Conservation (phyloP, 2,329 filamentous ascomycete species). For the Sarocladium strictum region DNA sequence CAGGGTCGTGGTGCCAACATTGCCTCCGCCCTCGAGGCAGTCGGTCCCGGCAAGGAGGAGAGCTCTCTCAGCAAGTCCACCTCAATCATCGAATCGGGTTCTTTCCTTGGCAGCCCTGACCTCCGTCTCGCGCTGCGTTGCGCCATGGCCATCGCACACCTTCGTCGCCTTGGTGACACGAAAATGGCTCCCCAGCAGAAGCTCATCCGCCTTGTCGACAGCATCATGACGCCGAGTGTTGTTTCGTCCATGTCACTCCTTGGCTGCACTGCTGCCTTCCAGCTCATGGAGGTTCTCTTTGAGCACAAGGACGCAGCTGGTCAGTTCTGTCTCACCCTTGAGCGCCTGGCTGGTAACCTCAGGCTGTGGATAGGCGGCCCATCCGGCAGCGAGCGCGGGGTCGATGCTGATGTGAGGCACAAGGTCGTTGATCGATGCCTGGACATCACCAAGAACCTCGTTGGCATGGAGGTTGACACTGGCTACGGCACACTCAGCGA, state of each 20-base stretch:
- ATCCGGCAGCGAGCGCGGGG: constrained; percentile 43
- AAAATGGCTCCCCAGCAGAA: constrained; percentile 31
- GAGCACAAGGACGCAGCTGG: constrained; percentile 40
- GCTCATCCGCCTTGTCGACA: constrained; percentile 39
- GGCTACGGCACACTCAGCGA: constrained; percentile 56
- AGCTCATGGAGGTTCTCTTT: constrained; percentile 49
- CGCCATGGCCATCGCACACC: constrained; percentile 54
- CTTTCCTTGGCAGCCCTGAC: constrained; percentile 41
- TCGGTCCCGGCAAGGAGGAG: constrained; percentile 27
- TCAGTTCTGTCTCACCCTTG: constrained; percentile 42
- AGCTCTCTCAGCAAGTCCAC: constrained; percentile 20
- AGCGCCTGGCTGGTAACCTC: constrained; percentile 50
- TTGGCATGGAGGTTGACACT: constrained; percentile 55
- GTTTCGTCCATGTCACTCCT: constrained; percentile 46
- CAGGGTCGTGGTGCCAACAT: constrained; percentile 51
- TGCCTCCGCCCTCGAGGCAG: constrained; percentile 46
- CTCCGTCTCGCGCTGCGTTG: constrained; percentile 52
- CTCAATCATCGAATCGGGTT: constrained; percentile 39
- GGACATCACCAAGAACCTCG: constrained; percentile 46
- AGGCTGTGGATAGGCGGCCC: constrained; percentile 55
- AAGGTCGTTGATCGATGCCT: constrained; percentile 52
- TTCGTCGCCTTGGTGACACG: constrained; percentile 37
- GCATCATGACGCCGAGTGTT: constrained; percentile 38
- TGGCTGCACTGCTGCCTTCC: constrained; percentile 53
- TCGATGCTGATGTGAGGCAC: constrained; percentile 45